Evolutionary conservation across 768 basidiomycete species (phyloP).

Genomic region (Leccinum longicurvipes): DNA sequence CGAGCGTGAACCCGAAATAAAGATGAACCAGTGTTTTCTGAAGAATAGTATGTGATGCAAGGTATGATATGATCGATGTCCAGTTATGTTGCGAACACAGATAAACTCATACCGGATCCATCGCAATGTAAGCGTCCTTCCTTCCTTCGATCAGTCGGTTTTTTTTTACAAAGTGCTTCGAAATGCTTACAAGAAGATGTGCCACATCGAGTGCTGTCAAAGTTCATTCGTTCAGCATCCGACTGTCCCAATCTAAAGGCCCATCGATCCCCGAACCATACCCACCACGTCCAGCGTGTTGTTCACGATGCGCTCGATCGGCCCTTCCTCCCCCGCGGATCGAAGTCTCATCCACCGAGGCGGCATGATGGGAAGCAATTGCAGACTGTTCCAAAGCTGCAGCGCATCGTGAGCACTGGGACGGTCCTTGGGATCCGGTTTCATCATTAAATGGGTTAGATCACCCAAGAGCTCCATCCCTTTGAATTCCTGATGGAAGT

Average conservation of each 20-base stretch:
- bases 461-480: not conserved
- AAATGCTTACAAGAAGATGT: not conserved
- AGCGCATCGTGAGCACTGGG: not conserved
- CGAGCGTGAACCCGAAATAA: too few species aligned
- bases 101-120: too few species aligned
- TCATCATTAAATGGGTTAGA: constrained; percentile 4
- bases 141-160: too few species aligned
- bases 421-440: constrained; percentile 3
- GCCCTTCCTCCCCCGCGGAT: constrained; percentile 2
- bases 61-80: too few species aligned
- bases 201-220: not conserved
- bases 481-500: constrained; percentile 6
- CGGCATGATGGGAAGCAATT: not conserved
- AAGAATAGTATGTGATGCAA: too few species aligned
- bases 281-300: constrained; percentile 11
- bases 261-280: constrained; percentile 9
- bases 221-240: too few species aligned
- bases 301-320: constrained; percentile 14
- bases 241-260: not conserved
- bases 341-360: constrained; percentile 13
- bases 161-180: not conserved
- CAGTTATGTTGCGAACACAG: too few species aligned
- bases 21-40: too few species aligned
- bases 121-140: too few species aligned
- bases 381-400: constrained; percentile 10